These are phyloP conservation scores for Macrophomina tecta DNA, from an alignment of 2,329 filamentous ascomycete genomes.

Conservation along the genomic window DNA sequence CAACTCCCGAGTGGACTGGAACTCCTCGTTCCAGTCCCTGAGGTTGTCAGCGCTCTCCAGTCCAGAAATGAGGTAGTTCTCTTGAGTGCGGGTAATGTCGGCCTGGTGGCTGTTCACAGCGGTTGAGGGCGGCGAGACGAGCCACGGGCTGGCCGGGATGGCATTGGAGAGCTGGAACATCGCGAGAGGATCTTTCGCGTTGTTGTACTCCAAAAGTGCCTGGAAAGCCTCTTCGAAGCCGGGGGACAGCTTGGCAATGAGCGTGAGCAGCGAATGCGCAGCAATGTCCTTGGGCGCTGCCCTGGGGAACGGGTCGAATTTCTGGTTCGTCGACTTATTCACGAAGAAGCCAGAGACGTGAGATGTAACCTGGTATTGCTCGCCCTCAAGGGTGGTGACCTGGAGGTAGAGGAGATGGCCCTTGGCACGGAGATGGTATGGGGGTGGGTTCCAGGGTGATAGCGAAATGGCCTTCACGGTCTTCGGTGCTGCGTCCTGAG, in stretches of 20 bases:
- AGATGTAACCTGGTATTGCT: slow-evolving; percentile 91
- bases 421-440: slow-evolving; percentile 86
- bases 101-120: slow-evolving; percentile 73
- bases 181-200: slow-evolving; percentile 82
- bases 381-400: slow-evolving; percentile 89
- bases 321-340: slow-evolving; percentile 93
- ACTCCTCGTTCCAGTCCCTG: slow-evolving; percentile 98
- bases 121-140: slow-evolving; percentile 74
- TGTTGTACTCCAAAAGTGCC: slow-evolving; percentile 82
- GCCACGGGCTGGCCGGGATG: slow-evolving; percentile 89
- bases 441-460: slow-evolving; percentile 95
- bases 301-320: slow-evolving; percentile 89
- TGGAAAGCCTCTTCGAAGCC: slow-evolving; percentile 80
- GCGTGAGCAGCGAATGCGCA: slow-evolving; percentile 83
- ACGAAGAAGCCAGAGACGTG: slow-evolving; percentile 96
- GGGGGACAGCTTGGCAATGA: slow-evolving; percentile 80
- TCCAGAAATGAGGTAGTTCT: slow-evolving; percentile 87
- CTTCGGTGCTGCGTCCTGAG: slow-evolving; percentile 75
- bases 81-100: slow-evolving; percentile 88
- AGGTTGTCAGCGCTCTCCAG: slow-evolving; percentile 93
- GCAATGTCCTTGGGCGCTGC: slow-evolving; percentile 76
- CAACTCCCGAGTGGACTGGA: slow-evolving; percentile 94
- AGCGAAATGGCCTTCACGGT: slow-evolving; percentile 88
- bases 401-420: slow-evolving; percentile 92
- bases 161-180: slow-evolving; percentile 97